Conservation (phyloP, 805 yeast species). For the Pichia thaimueangensis region DNA sequence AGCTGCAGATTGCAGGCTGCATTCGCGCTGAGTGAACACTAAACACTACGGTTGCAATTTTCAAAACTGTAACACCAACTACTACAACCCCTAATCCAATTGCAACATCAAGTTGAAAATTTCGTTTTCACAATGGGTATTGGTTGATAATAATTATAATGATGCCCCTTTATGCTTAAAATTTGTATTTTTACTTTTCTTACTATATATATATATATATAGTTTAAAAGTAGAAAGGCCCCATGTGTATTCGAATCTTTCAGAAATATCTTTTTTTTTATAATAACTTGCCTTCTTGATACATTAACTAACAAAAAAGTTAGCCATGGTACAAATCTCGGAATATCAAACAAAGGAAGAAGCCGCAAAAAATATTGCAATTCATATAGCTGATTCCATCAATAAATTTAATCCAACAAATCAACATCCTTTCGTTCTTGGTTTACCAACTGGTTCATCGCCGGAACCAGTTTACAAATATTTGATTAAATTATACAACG, state of each 20-base stretch:
- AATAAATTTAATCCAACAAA: slow-evolving; percentile 40
- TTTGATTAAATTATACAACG: slow-evolving; percentile 38
- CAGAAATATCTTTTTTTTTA: too few relatives aligned
- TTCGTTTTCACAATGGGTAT: too few relatives aligned
- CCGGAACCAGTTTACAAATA: slow-evolving; percentile 49
- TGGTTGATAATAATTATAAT: too few relatives aligned
- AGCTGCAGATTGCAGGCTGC: too few relatives aligned
- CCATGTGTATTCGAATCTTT: not conserved
- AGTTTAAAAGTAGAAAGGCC: not conserved
- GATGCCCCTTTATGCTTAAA: too few relatives aligned
- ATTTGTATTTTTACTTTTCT: not conserved
- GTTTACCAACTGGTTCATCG: slow-evolving; percentile 57
- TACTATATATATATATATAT: too few relatives aligned
- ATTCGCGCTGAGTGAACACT: too few relatives aligned
- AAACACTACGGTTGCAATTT: too few relatives aligned
- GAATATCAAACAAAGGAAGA: slow-evolving; percentile 22
- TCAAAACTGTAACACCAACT: too few relatives aligned
- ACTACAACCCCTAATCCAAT: too few relatives aligned
- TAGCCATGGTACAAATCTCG: slow-evolving; percentile 2
- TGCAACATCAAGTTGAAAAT: too few relatives aligned
- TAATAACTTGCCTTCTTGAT: not conserved
- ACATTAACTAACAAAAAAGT: not conserved
- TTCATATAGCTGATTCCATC: slow-evolving; percentile 38
- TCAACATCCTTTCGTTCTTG: slow-evolving; percentile 44
- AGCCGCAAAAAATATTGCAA: slow-evolving; percentile 41